phyloP scores from a whole-genome alignment of 257 asterid species.

The Paraleonurus japonicus region DNA sequence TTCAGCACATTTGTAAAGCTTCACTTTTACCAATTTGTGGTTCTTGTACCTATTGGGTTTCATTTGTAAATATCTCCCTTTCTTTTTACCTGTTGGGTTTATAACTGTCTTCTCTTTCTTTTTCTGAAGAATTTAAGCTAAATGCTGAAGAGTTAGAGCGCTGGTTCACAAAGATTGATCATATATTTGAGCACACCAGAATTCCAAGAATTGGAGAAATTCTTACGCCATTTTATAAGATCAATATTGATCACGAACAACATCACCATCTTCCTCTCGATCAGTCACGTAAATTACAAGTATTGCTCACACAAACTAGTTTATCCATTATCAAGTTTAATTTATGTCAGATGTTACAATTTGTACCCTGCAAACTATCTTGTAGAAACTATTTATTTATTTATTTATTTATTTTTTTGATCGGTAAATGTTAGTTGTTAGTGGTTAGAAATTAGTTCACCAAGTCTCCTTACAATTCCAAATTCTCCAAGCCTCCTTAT shows the following conservation, averaged over 20 bases:
- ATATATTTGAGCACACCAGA: conserved; percentile 92
- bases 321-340: conserved; percentile 18
- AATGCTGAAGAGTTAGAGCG: conserved; percentile 84
- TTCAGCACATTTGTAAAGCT: not conserved
- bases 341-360: conserved; percentile 13
- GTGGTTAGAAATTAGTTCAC: too few species aligned
- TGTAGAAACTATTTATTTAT: conserved; percentile 11
- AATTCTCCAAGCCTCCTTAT: too few species aligned
- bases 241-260: conserved; percentile 67
- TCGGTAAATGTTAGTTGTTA: too few species aligned
- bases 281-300: conserved; percentile 92
- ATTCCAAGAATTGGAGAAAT: conserved; percentile 88
- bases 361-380: not conserved
- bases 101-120: conserved; percentile 21
- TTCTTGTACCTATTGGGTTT: conserved; percentile 16
- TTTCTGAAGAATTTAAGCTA: conserved; percentile 69
- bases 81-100: conserved; percentile 4
- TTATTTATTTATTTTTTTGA: too few species aligned
- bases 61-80: conserved; percentile 21
- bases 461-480: too few species aligned
- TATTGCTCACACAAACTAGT: conserved; percentile 30
- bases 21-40: conserved; percentile 9
- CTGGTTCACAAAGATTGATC: conserved; percentile 98
- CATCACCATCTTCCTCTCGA: conserved; percentile 84
- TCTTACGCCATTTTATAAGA: conserved; percentile 89